Conservation (phyloP, 108 stramenopile species). For the Aurantiochytrium sp. region DNA sequence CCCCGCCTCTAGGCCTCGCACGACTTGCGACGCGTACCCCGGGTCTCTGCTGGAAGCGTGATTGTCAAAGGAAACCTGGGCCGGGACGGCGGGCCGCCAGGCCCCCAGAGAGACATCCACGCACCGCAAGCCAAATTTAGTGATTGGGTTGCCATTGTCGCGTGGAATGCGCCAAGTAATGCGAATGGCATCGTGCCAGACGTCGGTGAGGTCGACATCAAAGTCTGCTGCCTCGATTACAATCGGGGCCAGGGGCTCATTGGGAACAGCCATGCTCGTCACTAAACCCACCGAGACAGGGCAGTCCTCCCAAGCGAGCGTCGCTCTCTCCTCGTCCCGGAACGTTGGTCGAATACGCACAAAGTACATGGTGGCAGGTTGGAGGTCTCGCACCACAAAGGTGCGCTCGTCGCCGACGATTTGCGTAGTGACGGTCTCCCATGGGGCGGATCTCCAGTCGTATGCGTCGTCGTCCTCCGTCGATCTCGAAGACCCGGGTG, state of each 20-base stretch:
- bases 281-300: not conserved
- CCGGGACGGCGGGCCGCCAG: not conserved
- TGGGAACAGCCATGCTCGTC: not conserved
- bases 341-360: not conserved
- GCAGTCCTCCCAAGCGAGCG: not conserved
- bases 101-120: not conserved
- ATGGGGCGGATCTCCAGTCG: not conserved
- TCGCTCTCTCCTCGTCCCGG: not conserved
- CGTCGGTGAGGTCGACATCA: not conserved
- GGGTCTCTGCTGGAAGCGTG: not conserved
- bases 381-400: not conserved
- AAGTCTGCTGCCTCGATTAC: not conserved
- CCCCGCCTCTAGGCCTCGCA: not conserved
- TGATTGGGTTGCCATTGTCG: not conserved
- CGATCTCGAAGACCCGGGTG: too few relatives aligned
- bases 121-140: not conserved
- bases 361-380: conserved; percentile 15
- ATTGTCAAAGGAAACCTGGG: not conserved
- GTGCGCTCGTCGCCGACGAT: not conserved
- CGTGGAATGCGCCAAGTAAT: not conserved
- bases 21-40: not conserved
- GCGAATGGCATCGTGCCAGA: not conserved
- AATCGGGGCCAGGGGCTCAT: not conserved
- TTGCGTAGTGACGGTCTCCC: not conserved
- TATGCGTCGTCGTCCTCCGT: not conserved